Evolutionary conservation across 352 stramenopile species (phyloP).

Genomic region (Pythium folliculosum): DNA sequence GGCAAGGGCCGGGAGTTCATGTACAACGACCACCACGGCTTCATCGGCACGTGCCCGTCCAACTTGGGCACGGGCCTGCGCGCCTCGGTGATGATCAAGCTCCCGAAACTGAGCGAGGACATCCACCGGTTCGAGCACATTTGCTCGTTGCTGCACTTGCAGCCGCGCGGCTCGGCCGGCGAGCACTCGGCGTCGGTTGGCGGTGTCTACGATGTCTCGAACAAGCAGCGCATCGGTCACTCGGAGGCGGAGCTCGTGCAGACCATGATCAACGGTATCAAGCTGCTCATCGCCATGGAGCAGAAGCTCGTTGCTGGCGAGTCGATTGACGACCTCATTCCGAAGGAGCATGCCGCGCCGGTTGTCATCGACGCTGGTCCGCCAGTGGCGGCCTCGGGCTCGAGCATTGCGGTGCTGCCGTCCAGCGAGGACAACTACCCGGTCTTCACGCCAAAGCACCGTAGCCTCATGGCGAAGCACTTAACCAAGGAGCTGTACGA

Average conservation of each 20-base stretch:
- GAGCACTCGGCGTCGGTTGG: conserved; percentile 83
- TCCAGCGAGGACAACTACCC: conserved; percentile 77
- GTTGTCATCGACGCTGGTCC: conserved; percentile 68
- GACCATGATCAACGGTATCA: conserved; percentile 88
- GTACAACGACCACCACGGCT: conserved; percentile 90
- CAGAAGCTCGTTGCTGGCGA: conserved; percentile 78
- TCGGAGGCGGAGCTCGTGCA: conserved; percentile 90
- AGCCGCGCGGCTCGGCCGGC: conserved; percentile 80
- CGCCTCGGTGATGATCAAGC: conserved; percentile 86
- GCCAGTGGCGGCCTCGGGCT: conserved; percentile 38
- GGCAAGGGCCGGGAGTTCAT: conserved; percentile 79
- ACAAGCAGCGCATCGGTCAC: conserved; percentile 87
- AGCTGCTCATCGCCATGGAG: conserved; percentile 87
- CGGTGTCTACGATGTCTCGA: conserved; percentile 89
- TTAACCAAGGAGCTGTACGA: conserved; percentile 81
- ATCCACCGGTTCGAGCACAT: conserved; percentile 71
- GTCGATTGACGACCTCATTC: conserved; percentile 69
- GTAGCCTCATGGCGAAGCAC: conserved; percentile 86
- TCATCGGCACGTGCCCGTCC: conserved; percentile 85
- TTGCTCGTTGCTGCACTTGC: conserved; percentile 47
- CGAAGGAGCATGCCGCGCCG: conserved; percentile 46
- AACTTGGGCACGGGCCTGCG: conserved; percentile 89
- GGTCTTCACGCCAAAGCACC: conserved; percentile 81
- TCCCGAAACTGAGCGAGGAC: conserved; percentile 43
- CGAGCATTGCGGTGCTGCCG: conserved; percentile 55